A percentile compares a stretch with the other conserved stretches of the same genome.
These are phyloP conservation scores for Rhizomucor pusillus DNA, from an alignment of 371 early-diverging fungal genomes.

Conservation along the genomic window DNA sequence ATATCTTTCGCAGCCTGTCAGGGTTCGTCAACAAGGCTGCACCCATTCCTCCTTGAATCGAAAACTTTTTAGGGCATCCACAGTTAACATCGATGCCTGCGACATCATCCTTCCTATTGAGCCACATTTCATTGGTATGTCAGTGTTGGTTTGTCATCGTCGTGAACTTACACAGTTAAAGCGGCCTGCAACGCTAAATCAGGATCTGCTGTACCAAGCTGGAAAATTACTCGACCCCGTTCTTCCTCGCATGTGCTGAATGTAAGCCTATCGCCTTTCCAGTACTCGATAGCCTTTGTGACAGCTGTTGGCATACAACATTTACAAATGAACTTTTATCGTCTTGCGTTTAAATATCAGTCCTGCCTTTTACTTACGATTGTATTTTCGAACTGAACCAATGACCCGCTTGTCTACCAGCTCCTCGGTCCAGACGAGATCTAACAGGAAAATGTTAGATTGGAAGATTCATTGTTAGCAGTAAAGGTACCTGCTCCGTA, in stretches of 20 bases:
- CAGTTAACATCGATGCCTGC: conserved; percentile 94
- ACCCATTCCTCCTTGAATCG: conserved; percentile 94
- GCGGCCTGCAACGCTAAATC: conserved; percentile 86
- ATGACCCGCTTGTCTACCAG: conserved; percentile 86
- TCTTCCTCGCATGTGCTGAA: conserved; percentile 70
- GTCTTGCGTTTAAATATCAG: conserved; percentile 1
- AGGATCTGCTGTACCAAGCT: conserved; percentile 83
- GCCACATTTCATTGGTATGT: neutral
- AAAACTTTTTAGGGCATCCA: conserved; percentile 96
- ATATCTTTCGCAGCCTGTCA: conserved; percentile 73
- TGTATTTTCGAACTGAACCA: conserved; percentile 72
- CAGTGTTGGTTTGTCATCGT: too few relatives aligned
- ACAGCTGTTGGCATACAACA: conserved; percentile 30
- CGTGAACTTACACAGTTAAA: conserved; percentile 71
- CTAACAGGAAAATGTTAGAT: conserved; percentile 27
- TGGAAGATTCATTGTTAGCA: neutral
- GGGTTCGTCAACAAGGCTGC: conserved; percentile 87
- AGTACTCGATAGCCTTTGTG: conserved; percentile 70
- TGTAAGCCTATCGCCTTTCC: conserved; percentile 50
- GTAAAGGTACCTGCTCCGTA: conserved; percentile 80
- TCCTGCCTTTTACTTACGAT: conserved; percentile 44
- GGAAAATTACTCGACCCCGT: conserved; percentile 67
- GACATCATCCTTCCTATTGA: conserved; percentile 74
- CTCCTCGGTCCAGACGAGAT: conserved; percentile 92
- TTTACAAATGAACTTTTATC: neutral